phyloP scores from a whole-genome alignment of 2,329 filamentous ascomycete species.

The Mollisiaceae sp. region DNA sequence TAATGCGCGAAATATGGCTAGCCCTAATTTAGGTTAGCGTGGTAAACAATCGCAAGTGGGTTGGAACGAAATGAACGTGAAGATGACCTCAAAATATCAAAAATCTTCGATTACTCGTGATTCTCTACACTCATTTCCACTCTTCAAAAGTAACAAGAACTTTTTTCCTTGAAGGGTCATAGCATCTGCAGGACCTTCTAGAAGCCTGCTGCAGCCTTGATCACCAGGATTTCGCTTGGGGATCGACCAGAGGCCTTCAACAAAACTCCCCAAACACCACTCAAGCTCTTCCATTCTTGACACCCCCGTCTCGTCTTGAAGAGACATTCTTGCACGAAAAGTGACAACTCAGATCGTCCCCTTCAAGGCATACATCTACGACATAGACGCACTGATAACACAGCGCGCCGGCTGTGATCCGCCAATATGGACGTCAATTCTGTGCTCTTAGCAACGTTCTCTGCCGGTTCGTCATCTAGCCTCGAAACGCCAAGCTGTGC shows the following conservation, averaged over 20 bases:
- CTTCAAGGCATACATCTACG: slow-evolving; percentile 17
- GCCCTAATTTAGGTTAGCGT: slow-evolving; percentile 6
- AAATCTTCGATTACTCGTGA: slow-evolving; percentile 19
- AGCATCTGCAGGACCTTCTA: slow-evolving; percentile 28
- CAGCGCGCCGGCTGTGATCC: slow-evolving; percentile 37
- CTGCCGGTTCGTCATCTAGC: slow-evolving; percentile 71
- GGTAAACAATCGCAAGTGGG: neutral
- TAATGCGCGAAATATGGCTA: neutral
- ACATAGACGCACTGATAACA: slow-evolving; percentile 28
- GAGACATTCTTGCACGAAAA: slow-evolving; percentile 21
- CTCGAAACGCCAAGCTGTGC: slow-evolving; percentile 20
- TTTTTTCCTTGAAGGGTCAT: slow-evolving; percentile 27
- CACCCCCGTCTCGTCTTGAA: slow-evolving; percentile 27
- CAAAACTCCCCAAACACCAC: slow-evolving; percentile 31
- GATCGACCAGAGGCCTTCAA: slow-evolving; percentile 30
- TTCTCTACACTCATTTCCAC: slow-evolving; percentile 36
- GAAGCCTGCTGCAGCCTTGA: slow-evolving; percentile 31
- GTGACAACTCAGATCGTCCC: slow-evolving; percentile 20
- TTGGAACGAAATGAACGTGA: slow-evolving; percentile 4
- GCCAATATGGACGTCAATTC: slow-evolving; percentile 92
- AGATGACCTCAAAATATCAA: slow-evolving; percentile 16
- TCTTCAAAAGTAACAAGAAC: slow-evolving; percentile 23
- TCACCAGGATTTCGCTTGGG: slow-evolving; percentile 24
- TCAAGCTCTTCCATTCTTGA: slow-evolving; percentile 21
- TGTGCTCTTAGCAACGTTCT: slow-evolving; percentile 96